These are phyloP conservation scores for Butyriboletus appendiculatus DNA, from an alignment of 1,284 basidiomycete species.

Conservation along the genomic window DNA sequence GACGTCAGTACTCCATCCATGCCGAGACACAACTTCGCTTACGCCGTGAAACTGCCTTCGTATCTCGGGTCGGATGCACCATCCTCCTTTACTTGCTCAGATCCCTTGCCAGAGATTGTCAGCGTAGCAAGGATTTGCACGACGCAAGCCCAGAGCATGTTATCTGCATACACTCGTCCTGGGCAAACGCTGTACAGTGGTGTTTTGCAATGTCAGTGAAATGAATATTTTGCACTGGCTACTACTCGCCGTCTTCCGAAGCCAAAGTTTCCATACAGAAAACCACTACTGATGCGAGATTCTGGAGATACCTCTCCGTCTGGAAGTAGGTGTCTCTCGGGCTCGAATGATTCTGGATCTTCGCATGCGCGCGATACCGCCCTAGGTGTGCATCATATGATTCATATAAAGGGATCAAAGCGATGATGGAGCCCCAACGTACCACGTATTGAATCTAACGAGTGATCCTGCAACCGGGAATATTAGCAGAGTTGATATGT, in stretches of 20 bases:
- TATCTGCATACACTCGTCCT: slow-evolving; percentile 5
- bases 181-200: slow-evolving; percentile 1
- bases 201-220: not conserved
- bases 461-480: not conserved
- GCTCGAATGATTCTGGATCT: not conserved
- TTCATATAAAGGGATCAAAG: not conserved
- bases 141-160: not conserved
- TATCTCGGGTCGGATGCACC: not conserved
- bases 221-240: too few species aligned
- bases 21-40: not conserved
- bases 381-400: not conserved
- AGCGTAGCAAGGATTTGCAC: slow-evolving; percentile 3
- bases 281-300: slow-evolving; percentile 1
- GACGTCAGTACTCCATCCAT: not conserved
- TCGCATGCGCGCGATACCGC: slow-evolving; percentile 1
- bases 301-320: not conserved
- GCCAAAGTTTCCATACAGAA: slow-evolving; percentile 7
- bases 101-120: not conserved
- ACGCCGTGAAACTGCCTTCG: slow-evolving; percentile 6
- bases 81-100: not conserved
- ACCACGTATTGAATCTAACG: slow-evolving; percentile 5
- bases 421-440: not conserved
- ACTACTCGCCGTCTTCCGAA: slow-evolving; percentile 4
- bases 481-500: not conserved
- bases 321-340: slow-evolving; percentile 5